Conservation (phyloP, 148 eudicot species). For the Mesembryanthemum crystallinum region DNA sequence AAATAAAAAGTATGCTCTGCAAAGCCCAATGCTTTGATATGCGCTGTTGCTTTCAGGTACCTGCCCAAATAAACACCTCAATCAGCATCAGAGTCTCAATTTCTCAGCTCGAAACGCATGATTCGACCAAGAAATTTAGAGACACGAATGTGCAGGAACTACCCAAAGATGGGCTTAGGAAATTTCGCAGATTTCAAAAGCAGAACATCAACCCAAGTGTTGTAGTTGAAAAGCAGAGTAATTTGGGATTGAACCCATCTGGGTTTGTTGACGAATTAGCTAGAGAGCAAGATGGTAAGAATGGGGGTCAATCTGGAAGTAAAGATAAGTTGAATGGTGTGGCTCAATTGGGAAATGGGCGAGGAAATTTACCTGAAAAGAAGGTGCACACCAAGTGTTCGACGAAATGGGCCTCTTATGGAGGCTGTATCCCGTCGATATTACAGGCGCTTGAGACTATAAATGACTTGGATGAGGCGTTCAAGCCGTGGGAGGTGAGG, state of each 20-base stretch:
- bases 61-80: conserved; percentile 34
- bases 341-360: conserved; percentile 7
- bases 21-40: conserved; percentile 47
- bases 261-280: conserved; percentile 24
- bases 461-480: conserved; percentile 67
- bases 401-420: conserved; percentile 71
- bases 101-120: conserved; percentile 30
- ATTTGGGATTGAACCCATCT: conserved; percentile 24
- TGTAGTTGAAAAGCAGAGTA: conserved; percentile 23
- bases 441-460: conserved; percentile 56
- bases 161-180: conserved; percentile 31
- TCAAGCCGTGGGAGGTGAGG: conserved; percentile 73
- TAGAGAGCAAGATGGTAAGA: conserved; percentile 15
- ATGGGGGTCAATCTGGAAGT: conserved; percentile 4
- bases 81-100: conserved; percentile 34
- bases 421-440: conserved; percentile 65
- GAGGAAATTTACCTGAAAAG: conserved; percentile 16
- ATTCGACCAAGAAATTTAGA: conserved; percentile 32
- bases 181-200: conserved; percentile 24
- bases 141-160: conserved; percentile 19
- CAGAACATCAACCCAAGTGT: conserved; percentile 20
- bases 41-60: conserved; percentile 36
- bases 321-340: conserved; percentile 15
- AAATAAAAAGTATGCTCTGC: conserved; percentile 36
- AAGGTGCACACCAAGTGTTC: conserved; percentile 57